Base-by-base conservation (phyloP, 2,329 filamentous ascomycete genomes). In the Plenodomus biglobosus region DNA sequence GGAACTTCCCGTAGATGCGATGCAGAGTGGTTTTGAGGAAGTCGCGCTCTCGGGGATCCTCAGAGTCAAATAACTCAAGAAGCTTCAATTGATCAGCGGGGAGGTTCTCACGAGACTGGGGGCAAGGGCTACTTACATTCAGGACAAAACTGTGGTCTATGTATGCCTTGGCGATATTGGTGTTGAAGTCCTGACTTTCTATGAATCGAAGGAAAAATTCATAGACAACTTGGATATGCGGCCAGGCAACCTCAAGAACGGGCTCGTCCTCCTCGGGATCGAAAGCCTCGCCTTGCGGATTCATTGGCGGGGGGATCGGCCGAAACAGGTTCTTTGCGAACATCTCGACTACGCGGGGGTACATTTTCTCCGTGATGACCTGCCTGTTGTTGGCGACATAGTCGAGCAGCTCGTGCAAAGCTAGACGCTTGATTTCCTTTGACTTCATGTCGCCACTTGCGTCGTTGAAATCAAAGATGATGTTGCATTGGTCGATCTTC, bases 391-490 rank as follows among this genome's bases (percentile, higher is more conserved):
- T 97, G 64, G 94, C 92, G 48, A 99, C 94, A 70, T 99, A 99
- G 73, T 99, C 94, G 56, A 99, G 82, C 53, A 99, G 80, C 73
- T 99, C 94, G 71, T 99, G 94, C 38, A 99, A 81, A 36, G 94
- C 94, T 60, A 99, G 78, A 66, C 94, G 85, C 80, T 99, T 99
- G 80, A 99, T 97, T 76, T 99, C 94, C 78, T 99, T 99, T 40
- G 92, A 96, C 75, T 99, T 99, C 92, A 99, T 97, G 71, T 99
- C 94, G 60, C 87, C 92, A 58, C 90, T 95, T 40, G 92, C 90
- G 74, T 99, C 94, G 71, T 97, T 99, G 78, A 99, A 99, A 76
- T 99, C 94, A 70, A 99, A 99, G 66, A 99, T 99, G 78, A 99
- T 95, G 71, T 99, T 99, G 79, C 94, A 99, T 73, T 99, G 94